Evolutionary conservation across 164 flowering plant genomes (phyloP).

Genomic region (Macadamia integrifolia): DNA sequence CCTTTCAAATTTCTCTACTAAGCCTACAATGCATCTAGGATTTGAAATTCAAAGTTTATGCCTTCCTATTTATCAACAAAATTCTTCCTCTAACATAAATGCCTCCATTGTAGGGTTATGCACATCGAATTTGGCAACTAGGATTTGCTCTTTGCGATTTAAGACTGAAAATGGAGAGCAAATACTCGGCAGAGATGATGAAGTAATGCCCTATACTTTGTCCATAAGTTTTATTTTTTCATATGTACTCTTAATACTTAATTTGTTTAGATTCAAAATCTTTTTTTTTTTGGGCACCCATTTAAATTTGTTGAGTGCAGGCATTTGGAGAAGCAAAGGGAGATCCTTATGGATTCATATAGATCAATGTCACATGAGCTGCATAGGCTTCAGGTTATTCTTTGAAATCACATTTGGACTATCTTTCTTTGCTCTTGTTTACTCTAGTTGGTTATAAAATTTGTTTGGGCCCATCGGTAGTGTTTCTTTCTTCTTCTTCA

Average conservation of each 20-base stretch:
- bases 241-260: background rate
- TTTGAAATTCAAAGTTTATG: no score
- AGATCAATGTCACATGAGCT: constrained; percentile 47
- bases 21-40: no score
- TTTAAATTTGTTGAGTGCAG: constrained; percentile 19
- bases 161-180: constrained; percentile 8
- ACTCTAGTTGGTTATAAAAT: no score
- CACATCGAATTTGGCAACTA: background rate
- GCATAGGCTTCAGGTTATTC: constrained; percentile 47
- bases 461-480: no score
- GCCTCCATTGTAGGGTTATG: no score
- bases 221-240: background rate
- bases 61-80: no score
- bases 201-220: background rate
- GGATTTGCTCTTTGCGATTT: background rate
- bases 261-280: background rate
- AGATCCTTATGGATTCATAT: constrained; percentile 39
- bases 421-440: background rate
- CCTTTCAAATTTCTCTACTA: no score
- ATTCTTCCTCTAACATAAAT: no score
- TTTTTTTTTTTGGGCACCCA: background rate
- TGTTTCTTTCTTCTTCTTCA: no score
- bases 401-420: background rate
- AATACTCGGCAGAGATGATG: constrained; percentile 12
- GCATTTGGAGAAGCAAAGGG: constrained; percentile 55